Conservation (phyloP, 257 asterid genomes). For the Coffea eugenioides region DNA sequence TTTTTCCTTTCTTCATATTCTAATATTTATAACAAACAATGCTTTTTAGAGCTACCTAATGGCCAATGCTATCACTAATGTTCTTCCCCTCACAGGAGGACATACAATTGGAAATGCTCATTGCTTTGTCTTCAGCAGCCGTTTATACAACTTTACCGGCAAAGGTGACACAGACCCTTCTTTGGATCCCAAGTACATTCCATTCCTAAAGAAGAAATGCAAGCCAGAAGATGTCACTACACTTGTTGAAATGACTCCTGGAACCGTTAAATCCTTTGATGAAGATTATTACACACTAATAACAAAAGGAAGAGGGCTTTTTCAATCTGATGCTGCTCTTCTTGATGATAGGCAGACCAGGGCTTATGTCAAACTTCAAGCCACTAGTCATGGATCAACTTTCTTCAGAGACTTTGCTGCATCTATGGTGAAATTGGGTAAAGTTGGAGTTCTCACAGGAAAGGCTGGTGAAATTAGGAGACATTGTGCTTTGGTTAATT, state of each 20-base stretch:
- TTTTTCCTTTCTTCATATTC: too few relatives aligned
- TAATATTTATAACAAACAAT: too few relatives aligned
- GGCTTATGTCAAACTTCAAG: constrained; percentile 34
- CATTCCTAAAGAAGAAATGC: constrained; percentile 37
- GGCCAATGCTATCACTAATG: too few relatives aligned
- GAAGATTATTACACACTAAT: constrained; percentile 35
- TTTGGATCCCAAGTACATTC: constrained; percentile 46
- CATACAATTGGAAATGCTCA: constrained; percentile 44
- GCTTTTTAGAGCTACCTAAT: too few relatives aligned
- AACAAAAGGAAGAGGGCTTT: constrained; percentile 42
- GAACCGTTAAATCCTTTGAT: constrained; percentile 48
- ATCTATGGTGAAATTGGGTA: constrained; percentile 57
- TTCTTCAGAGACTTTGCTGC: constrained; percentile 41
- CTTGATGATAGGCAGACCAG: constrained; percentile 36
- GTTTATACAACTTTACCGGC: constrained; percentile 69
- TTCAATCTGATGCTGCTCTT: constrained; percentile 50
- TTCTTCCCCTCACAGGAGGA: too few relatives aligned
- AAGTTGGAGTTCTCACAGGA: constrained; percentile 47
- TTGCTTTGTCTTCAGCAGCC: constrained; percentile 46
- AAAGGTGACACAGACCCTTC: constrained; percentile 53
- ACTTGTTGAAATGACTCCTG: constrained; percentile 59
- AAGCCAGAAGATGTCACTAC: constrained; percentile 36
- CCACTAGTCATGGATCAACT: constrained; percentile 12
- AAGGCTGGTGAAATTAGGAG: constrained; percentile 50
- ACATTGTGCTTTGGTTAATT: constrained; percentile 43